Base-by-base conservation (phyloP, 2,329 filamentous ascomycete species). In the Emergomyces pasteurianus region DNA sequence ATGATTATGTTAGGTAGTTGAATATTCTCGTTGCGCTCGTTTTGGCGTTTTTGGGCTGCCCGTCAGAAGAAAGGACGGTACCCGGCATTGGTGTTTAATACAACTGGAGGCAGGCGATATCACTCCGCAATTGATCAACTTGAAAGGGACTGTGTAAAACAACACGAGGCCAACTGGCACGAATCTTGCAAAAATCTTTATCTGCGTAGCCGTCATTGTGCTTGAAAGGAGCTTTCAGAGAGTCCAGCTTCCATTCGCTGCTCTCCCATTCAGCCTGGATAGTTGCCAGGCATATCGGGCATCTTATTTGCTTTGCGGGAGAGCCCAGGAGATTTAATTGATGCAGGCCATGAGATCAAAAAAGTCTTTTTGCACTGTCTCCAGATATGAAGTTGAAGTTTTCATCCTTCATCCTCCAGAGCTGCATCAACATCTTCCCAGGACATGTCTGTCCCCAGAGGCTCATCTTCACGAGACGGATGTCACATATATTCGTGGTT, bases 401-500 rank as follows among this genome's bases (percentile, higher is more conserved):
- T 23, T 78, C 71, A 7, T 77, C 72, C 65, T 23, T 78, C 71
- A 7, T 77, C 72, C 65, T 87, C 79, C 63, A 90, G 87, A 38
- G 77, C 80, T 1, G 73, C 66, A 60, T 84, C 79, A 50, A 88
- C 74, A 0, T 79, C 70, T 16, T 77, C 68, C 87, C 87, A 92
- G 0, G 88, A 89, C 64, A 92, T 78, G 0, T 83, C 82, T 0
- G 79, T 78, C 1, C 74, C 86, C 87, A 91, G 3, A 81, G 65
- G 2, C 82, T 70, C 34, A 81, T 75, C 60, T 78, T 76, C 0
- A 83, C 83, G 34, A 77, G 73, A 9, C 87, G 80, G 60, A 90
- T 75, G 67, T 87, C 4, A 90, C 80, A 68, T 85, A 92, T n/a
- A 77, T 77, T 47, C 86, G 79, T 0, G 89, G 66, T 91, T 92